Evolutionary conservation across 192 early-diverging fungal species (phyloP).

Genomic region (Spizellomyces punctatus): DNA sequence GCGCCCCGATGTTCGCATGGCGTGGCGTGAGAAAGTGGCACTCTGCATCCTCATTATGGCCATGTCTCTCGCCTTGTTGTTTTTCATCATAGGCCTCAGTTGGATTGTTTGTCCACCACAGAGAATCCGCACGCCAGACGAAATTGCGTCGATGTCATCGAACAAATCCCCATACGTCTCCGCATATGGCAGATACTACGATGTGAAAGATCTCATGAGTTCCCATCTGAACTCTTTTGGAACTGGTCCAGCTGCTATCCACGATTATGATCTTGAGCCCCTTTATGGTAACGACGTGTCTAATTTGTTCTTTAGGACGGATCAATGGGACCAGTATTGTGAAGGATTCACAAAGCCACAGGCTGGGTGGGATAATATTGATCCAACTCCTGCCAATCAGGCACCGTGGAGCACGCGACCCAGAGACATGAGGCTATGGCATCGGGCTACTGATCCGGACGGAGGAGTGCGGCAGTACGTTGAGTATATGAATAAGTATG

Average conservation of each 20-base stretch:
- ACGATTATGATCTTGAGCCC: conserved; percentile 22
- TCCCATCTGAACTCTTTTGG: conserved; percentile 22
- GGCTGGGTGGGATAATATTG: conserved; percentile 35
- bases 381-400: not conserved
- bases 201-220: conserved; percentile 17
- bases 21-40: conserved; percentile 83
- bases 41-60: conserved; percentile 75
- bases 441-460: conserved; percentile 4
- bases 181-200: conserved; percentile 38
- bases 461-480: conserved; percentile 29
- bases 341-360: conserved; percentile 21
- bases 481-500: conserved; percentile 39
- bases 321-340: conserved; percentile 31
- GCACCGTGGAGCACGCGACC: conserved; percentile 9
- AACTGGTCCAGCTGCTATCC: conserved; percentile 10
- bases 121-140: conserved; percentile 17
- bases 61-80: conserved; percentile 69
- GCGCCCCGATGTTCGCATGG: conserved; percentile 81
- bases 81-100: conserved; percentile 77
- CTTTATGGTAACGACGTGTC: conserved; percentile 41
- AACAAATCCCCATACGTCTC: conserved; percentile 16
- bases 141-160: not conserved
- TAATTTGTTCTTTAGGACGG: conserved; percentile 31
- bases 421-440: not conserved
- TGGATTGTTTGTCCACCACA: conserved; percentile 76